Base-by-base conservation (phyloP, 192 early-diverging fungal species). In the Coemansia sp. region DNA sequence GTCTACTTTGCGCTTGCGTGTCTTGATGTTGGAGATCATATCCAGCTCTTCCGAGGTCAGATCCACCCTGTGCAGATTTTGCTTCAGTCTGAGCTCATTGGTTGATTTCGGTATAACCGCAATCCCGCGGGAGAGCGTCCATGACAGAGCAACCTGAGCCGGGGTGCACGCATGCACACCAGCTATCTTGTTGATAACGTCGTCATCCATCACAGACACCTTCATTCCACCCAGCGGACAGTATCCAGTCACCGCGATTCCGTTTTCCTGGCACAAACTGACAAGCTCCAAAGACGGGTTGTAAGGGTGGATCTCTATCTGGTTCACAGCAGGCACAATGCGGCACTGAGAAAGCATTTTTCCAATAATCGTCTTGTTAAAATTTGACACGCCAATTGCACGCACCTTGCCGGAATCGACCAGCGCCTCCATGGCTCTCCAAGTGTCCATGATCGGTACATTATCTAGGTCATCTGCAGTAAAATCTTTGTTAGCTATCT, bases 381-480 rank as follows among this genome's bases (percentile, higher is more conserved):
- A 92, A 83, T 98, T 98, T 56, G 90, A 91, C 37, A 96, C 93
- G 72, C 96, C 96, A 51, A 98, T 93, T 61, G 87, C 73, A 58
- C 88, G 87, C 65, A 87, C 86, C 76, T 91, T 91, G 68, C 91
- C 90, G 18, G 82, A 73, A 15, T 86, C 87, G 12, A 92, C 76
- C 36, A 96, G 73, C 33, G 74, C 76, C 85, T 96, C 96, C 91
- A 98, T 91, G 5, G 87, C 93, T 37, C 73, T 72, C 90, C 92
- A 98, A 1, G 94, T 94, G 54, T 89, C 82, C 65, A 88, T 83
- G 57, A 92, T 86, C 17, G 84, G 86, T 36, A 88, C 88, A 6
- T 79, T 41, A 3, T 86, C 75, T 32, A 87, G 28, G 38, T 82
- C 64, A 11, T 76, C 67, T 20, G 72, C 68, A 14, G 79, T 80